These are phyloP conservation scores for Talaromyces amestolkiae DNA, from an alignment of 2,329 filamentous ascomycete species.

Conservation along the genomic window DNA sequence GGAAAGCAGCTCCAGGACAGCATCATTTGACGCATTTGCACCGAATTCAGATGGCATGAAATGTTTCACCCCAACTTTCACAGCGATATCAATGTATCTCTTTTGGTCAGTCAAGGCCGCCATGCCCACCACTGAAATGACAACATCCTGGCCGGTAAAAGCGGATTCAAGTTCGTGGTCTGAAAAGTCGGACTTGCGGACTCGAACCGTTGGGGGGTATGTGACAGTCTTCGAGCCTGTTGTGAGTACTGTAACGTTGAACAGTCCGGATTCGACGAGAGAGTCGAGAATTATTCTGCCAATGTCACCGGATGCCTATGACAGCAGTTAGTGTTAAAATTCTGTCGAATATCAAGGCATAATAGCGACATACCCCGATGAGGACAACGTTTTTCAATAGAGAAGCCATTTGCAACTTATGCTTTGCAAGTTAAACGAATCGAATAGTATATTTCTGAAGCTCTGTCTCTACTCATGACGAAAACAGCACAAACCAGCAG, in stretches of 20 bases:
- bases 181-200: slow-evolving; percentile 29
- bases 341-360: neutral
- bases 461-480: neutral
- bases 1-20: slow-evolving; percentile 23
- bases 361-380: neutral
- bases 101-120: slow-evolving; percentile 29
- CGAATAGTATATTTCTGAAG: neutral
- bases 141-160: slow-evolving; percentile 31
- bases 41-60: slow-evolving; percentile 38
- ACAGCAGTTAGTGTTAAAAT: neutral
- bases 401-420: neutral
- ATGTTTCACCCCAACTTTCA: slow-evolving; percentile 32
- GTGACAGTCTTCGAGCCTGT: slow-evolving; percentile 21
- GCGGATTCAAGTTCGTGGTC: slow-evolving; percentile 24
- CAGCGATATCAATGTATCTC: slow-evolving; percentile 33
- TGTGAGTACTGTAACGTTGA: slow-evolving; percentile 27
- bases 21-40: slow-evolving; percentile 27
- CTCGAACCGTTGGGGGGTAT: slow-evolving; percentile 17
- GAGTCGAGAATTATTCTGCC: slow-evolving; percentile 25
- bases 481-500: neutral
- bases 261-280: slow-evolving; percentile 20
- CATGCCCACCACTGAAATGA: slow-evolving; percentile 31
- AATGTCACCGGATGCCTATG: slow-evolving; percentile 22
- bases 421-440: neutral
- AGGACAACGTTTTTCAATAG: neutral